Evolutionary conservation across 2,329 filamentous ascomycete species (phyloP), one percentile per base, ranked within the genome.

Genomic region (Monosporascus sp.): DNA sequence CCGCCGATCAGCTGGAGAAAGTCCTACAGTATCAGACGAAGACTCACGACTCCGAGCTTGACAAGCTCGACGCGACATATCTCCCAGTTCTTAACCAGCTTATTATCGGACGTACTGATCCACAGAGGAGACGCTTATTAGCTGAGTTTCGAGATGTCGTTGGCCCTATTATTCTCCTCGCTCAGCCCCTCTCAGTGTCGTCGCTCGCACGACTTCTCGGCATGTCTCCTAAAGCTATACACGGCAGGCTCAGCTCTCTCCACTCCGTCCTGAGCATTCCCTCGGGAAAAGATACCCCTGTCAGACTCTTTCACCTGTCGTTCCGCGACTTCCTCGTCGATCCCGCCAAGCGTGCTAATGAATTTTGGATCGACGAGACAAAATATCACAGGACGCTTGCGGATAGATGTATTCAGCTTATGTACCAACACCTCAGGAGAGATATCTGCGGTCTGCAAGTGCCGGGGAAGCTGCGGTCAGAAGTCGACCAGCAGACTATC

Each of bases 251-350:
- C 22, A 24, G 5, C 22, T 24, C 22, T 24, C 22, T 74, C 8
- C 67, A 72, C 53, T 70, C 71, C 0, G 65, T 74, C 5, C 49
- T 75, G 0, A 55, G 59, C 27, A 54, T 74, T 2, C 68, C 70
- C 2, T 49, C 49, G 4, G 47, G 22, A 24, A 24, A 3, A 24
- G 5, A 56, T 52, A 24, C 24, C 5, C 65, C 68, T 0, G 46
- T 74, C 6, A 61, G 59, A 17, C 53, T 68, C 0, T 60, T 68
- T 3, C 70, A 74, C 51, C 53, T 67, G 7, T 72, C 72, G 0
- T 74, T 75, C 46, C 64, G 66, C 4, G 70, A 74, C 53, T 72
- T 71, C 55, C 68, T 75, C 17, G 37, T 71, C 11, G 60, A 71
- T 51, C 37, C 55, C 6, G 50, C 62, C 7, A 63, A 58, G 55